Evolutionary conservation across 1,284 basidiomycete species (phyloP).

Genomic region (Fomes fomentarius): DNA sequence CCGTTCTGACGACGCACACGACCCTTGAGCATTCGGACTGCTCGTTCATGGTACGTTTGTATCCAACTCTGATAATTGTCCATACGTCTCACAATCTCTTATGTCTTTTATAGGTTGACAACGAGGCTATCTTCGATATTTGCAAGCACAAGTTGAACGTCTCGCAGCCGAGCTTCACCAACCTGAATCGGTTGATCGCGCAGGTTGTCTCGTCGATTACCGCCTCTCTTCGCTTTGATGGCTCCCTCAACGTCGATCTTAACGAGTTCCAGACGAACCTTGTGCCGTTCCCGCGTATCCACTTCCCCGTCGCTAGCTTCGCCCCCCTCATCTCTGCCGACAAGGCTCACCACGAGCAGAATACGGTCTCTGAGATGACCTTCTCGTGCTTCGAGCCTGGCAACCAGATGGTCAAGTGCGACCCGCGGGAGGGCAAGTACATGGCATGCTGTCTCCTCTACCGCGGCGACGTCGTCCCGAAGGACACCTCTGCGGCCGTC

Average conservation of each 20-base stretch:
- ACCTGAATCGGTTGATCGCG: slow-evolving; percentile 96
- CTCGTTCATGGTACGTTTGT: slow-evolving; percentile 83
- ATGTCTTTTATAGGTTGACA: slow-evolving; percentile 71
- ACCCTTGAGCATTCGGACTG: slow-evolving; percentile 99
- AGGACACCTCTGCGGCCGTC: slow-evolving; percentile 94
- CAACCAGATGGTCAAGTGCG: slow-evolving; percentile 98
- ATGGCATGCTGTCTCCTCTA: slow-evolving; percentile 92
- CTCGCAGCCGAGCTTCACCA: slow-evolving; percentile 87
- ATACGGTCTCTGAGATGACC: slow-evolving; percentile 98
- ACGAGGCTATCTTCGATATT: slow-evolving; percentile 99
- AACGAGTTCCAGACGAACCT: slow-evolving; percentile 99
- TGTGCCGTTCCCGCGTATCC: slow-evolving; percentile 98
- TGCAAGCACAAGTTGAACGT: slow-evolving; percentile 96
- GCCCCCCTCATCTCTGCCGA: slow-evolving; percentile 92
- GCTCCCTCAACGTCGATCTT: slow-evolving; percentile 96
- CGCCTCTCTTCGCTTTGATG: slow-evolving; percentile 96
- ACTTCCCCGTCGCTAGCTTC: slow-evolving; percentile 97
- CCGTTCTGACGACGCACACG: slow-evolving; percentile 97
- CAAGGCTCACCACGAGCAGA: slow-evolving; percentile 94
- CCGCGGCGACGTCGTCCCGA: slow-evolving; percentile 97
- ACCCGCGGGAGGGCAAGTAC: slow-evolving; percentile 96
- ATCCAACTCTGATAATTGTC: background rate
- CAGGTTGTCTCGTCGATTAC: slow-evolving; percentile 99
- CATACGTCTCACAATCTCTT: background rate
- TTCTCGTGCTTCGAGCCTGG: slow-evolving; percentile 97